Evolutionary conservation across 306 rosid species (phyloP).

Genomic region (Vachellia pachyceras): DNA sequence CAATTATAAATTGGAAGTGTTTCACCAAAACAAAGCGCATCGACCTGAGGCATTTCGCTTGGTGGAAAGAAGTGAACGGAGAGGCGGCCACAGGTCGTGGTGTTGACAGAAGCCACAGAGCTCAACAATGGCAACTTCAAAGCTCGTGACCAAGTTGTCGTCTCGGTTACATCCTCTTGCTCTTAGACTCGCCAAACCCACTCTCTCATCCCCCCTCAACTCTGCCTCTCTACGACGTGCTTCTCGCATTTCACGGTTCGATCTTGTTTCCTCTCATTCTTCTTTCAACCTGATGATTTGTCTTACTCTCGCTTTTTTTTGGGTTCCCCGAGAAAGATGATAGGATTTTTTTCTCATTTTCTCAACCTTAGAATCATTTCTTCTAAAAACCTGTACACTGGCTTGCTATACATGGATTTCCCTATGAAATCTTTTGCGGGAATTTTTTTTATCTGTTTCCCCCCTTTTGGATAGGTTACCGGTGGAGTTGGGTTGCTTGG

Average conservation of each 20-base stretch:
- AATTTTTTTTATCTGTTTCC: neutral
- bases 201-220: conserved; percentile 43
- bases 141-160: conserved; percentile 58
- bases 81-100: conserved; percentile 13
- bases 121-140: conserved; percentile 65
- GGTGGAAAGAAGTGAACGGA: neutral
- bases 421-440: neutral
- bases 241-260: conserved; percentile 65
- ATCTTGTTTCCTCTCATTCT: neutral
- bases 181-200: conserved; percentile 43
- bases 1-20: no score
- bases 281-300: neutral
- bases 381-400: conserved; percentile 6
- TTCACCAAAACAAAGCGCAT: no score
- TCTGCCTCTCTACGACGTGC: conserved; percentile 52
- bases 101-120: neutral
- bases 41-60: neutral
- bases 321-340: neutral
- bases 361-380: neutral
- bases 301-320: neutral
- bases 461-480: conserved; percentile 59
- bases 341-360: neutral
- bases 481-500: conserved; percentile 65
- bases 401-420: neutral
- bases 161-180: conserved; percentile 55